A percentile compares a stretch with the other conserved stretches of the same genome.
Conservation (phyloP, 2,329 filamentous ascomycete genomes). For the Akanthomyces dipterigenus region DNA sequence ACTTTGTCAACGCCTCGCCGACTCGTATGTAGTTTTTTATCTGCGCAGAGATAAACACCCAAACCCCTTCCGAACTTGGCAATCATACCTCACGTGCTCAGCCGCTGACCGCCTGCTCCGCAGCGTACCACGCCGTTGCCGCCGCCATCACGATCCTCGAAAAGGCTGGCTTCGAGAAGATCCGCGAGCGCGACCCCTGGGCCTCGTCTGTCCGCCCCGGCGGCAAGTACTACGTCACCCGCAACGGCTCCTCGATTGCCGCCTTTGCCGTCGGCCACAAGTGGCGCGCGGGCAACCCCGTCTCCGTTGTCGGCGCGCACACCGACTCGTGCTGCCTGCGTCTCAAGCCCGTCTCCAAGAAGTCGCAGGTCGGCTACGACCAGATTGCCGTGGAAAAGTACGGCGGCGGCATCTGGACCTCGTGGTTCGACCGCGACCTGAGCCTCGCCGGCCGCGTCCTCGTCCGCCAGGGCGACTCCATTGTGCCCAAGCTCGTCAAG, state of each 20-base stretch:
- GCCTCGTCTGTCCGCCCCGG: slow-evolving; percentile 70
- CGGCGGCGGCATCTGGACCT: slow-evolving; percentile 95
- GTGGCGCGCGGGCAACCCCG: slow-evolving; percentile 87
- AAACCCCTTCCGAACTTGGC: too few species aligned
- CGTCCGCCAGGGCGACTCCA: slow-evolving; percentile 64
- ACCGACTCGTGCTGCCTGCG: slow-evolving; percentile 91
- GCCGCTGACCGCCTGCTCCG: not conserved
- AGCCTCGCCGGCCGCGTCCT: slow-evolving; percentile 84
- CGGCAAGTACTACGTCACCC: slow-evolving; percentile 93
- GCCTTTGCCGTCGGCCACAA: slow-evolving; percentile 86
- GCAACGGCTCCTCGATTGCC: slow-evolving; percentile 86
- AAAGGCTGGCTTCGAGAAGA: slow-evolving; percentile 76
- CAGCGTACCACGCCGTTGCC: slow-evolving; percentile 90
- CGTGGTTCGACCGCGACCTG: slow-evolving; percentile 94
- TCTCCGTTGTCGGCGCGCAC: slow-evolving; percentile 91
- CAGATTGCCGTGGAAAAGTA: slow-evolving; percentile 97
- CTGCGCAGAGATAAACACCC: not conserved
- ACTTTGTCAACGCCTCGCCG: slow-evolving; percentile 90
- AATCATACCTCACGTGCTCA: slow-evolving; percentile 4
- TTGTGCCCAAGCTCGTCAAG: slow-evolving; percentile 81
- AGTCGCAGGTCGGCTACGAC: slow-evolving; percentile 75
- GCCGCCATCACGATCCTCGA: slow-evolving; percentile 69
- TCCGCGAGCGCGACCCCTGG: slow-evolving; percentile 91
- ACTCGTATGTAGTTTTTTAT: slow-evolving; percentile 58
- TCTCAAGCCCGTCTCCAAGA: slow-evolving; percentile 91